Conservation (phyloP, 2,329 filamentous ascomycete genomes). For the Microdochium trichocladiopsis region DNA sequence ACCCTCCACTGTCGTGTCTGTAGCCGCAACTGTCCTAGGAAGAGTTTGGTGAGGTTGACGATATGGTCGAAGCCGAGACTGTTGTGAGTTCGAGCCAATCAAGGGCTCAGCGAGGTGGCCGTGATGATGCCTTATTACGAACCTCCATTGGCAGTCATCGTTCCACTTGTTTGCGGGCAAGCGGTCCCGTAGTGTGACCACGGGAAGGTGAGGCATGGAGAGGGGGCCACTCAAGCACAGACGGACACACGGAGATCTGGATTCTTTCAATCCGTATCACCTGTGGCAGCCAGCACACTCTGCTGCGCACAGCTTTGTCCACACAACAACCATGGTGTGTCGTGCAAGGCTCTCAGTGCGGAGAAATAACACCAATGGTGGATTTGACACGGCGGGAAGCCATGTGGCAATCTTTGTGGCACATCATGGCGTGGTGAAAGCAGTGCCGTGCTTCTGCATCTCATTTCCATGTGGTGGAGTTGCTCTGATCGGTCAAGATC, state of each 20-base stretch:
- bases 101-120: too few species aligned
- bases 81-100: too few species aligned
- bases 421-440: neutral
- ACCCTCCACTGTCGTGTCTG: too few species aligned
- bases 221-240: neutral
- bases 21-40: too few species aligned
- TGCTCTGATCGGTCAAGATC: too few species aligned
- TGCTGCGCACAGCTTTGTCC: neutral
- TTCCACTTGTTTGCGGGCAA: neutral
- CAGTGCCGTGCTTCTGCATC: neutral
- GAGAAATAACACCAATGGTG: neutral
- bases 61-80: too few species aligned
- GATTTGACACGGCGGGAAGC: neutral
- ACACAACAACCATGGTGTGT: neutral
- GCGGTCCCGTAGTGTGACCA: neutral
- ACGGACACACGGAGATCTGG: neutral
- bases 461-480: neutral
- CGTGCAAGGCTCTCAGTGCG: neutral
- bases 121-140: too few species aligned
- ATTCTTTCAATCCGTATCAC: neutral
- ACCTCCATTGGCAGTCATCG: neutral
- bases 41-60: too few species aligned
- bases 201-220: neutral
- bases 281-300: neutral
- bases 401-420: neutral